Evolutionary conservation across 2,329 filamentous ascomycete genomes (phyloP).

Genomic region (Beauveria scarabaeidicola): DNA sequence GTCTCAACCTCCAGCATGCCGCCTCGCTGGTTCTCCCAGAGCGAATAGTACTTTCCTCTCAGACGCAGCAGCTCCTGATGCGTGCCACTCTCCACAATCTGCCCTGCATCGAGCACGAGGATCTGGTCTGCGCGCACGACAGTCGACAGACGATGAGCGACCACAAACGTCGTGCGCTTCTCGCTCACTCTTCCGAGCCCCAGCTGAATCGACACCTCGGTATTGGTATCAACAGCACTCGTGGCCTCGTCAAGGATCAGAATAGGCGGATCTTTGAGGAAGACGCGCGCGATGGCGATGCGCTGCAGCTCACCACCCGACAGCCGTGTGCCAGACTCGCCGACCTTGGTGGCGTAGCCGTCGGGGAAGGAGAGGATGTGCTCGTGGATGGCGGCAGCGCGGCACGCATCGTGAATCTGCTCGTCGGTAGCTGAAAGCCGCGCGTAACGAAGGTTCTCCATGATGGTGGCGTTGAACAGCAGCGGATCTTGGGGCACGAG

Average conservation of each 20-base stretch:
- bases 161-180: constrained; percentile 44
- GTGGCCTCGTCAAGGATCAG: constrained; percentile 66
- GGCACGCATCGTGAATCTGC: constrained; percentile 42
- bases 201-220: constrained; percentile 49
- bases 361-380: constrained; percentile 45
- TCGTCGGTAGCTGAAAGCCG: constrained; percentile 39
- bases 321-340: constrained; percentile 43
- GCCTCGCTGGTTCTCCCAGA: constrained; percentile 41
- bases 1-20: background rate
- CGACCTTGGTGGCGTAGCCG: constrained; percentile 44
- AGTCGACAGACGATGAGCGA: constrained; percentile 49
- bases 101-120: constrained; percentile 43
- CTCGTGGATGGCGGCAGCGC: constrained; percentile 46
- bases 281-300: constrained; percentile 53
- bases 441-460: constrained; percentile 47
- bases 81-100: constrained; percentile 41
- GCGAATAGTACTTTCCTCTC: constrained; percentile 39
- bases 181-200: constrained; percentile 39
- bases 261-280: constrained; percentile 61
- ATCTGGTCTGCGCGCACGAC: constrained; percentile 48
- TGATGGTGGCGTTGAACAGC: constrained; percentile 45
- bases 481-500: constrained; percentile 38
- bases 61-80: constrained; percentile 37
- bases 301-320: constrained; percentile 55
- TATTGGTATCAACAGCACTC: constrained; percentile 57